phyloP scores from a whole-genome alignment of 2,329 filamentous ascomycete species.

The Xylaria sp. region DNA sequence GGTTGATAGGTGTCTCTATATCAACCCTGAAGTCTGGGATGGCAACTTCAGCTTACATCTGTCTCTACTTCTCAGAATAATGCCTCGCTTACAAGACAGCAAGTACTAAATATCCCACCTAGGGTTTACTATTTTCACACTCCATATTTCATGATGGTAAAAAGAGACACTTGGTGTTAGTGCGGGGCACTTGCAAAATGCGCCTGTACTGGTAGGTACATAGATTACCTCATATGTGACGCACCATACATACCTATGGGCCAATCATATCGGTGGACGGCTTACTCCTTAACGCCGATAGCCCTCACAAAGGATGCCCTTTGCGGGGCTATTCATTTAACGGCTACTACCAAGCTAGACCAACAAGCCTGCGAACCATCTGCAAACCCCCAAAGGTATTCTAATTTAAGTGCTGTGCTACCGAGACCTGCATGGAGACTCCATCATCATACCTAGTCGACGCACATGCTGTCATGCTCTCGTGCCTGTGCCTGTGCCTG shows the following conservation, averaged over 20 bases:
- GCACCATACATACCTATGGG: neutral
- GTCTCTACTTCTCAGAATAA: neutral
- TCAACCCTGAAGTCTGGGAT: no score
- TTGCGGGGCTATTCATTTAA: neutral
- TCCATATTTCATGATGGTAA: neutral
- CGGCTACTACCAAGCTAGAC: neutral
- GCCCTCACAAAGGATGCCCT: neutral
- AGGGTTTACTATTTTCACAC: neutral
- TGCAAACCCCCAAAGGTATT: neutral
- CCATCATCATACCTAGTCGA: constrained; percentile 39
- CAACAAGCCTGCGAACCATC: neutral
- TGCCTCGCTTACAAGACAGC: neutral
- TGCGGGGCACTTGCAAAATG: neutral
- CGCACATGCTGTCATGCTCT: constrained; percentile 29
- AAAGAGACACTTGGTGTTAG: neutral
- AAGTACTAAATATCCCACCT: neutral
- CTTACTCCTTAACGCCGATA: neutral
- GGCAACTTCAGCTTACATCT: neutral
- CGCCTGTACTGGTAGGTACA: no score
- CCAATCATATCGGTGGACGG: neutral
- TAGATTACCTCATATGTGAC: neutral
- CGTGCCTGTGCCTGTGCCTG: neutral
- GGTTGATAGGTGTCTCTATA: no score
- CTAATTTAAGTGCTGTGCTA: constrained; percentile 22
- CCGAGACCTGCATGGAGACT: constrained; percentile 31